phyloP scores from a whole-genome alignment of 202 grass and related monocot genomes.

The Bolboschoenoplectus hybrid region DNA sequence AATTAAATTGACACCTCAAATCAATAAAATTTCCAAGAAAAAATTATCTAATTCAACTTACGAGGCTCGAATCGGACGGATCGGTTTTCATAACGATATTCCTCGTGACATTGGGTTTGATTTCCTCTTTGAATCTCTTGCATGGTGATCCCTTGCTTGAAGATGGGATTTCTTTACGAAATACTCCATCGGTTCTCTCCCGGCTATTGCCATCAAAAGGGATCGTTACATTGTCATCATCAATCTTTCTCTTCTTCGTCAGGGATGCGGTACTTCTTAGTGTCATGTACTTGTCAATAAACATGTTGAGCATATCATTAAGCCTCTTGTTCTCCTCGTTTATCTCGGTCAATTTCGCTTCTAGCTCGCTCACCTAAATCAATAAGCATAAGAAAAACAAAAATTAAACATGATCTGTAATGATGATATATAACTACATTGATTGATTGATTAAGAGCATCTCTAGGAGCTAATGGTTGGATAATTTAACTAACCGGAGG shows the following conservation, averaged over 20 bases:
- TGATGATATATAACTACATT: neutral
- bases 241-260: constrained; percentile 49
- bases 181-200: neutral
- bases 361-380: constrained; percentile 45
- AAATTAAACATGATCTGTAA: neutral
- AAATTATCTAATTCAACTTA: constrained; percentile 42
- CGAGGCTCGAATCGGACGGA: constrained; percentile 52
- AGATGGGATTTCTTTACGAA: neutral
- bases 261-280: neutral
- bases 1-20: neutral
- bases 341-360: constrained; percentile 54
- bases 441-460: neutral
- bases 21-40: neutral
- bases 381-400: neutral
- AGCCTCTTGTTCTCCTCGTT: constrained; percentile 66
- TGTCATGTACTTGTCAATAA: constrained; percentile 32
- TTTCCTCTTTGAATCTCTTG: constrained; percentile 43
- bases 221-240: constrained; percentile 39
- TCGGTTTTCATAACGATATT: constrained; percentile 48
- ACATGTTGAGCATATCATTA: constrained; percentile 44
- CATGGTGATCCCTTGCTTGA: constrained; percentile 13
- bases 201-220: neutral
- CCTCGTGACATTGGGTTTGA: constrained; percentile 37
- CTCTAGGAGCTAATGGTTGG: neutral
- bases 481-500: constrained; percentile 8